Conservation (phyloP, 2,329 filamentous ascomycete species). For the Diaporthe vaccinii region DNA sequence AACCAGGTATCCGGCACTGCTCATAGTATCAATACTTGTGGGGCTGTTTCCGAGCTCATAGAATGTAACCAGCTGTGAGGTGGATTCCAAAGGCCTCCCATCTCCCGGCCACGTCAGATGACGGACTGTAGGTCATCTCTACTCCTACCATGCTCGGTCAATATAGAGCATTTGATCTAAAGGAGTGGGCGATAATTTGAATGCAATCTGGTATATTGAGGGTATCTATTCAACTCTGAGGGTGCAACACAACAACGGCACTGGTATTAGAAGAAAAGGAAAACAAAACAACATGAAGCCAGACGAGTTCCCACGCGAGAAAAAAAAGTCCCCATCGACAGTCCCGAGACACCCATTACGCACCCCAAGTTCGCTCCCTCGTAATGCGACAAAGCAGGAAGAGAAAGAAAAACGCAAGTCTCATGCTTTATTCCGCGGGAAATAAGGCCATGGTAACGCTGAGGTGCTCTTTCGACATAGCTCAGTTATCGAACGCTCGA, state of each 20-base stretch:
- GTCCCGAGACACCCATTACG: conserved; percentile 19
- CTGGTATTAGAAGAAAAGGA: conserved; percentile 39
- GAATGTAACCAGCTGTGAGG: background rate
- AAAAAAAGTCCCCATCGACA: background rate
- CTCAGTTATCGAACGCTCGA: background rate
- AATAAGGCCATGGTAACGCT: background rate
- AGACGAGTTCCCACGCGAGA: conserved; percentile 8
- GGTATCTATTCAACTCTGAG: conserved; percentile 43
- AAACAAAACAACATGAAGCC: background rate
- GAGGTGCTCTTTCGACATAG: background rate
- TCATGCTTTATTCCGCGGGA: background rate
- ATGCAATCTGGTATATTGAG: conserved; percentile 40
- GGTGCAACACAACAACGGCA: conserved; percentile 37
- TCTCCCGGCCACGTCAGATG: background rate
- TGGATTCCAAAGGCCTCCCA: background rate
- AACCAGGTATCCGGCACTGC: background rate
- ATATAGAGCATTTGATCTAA: background rate
- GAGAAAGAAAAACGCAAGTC: background rate
- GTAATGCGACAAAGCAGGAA: conserved; percentile 5
- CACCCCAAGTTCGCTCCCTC: conserved; percentile 31
- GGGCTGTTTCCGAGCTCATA: background rate
- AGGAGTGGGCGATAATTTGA: background rate
- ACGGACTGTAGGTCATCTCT: too few relatives aligned
- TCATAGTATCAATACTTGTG: rapidly evolving
- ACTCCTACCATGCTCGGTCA: too few relatives aligned